These are phyloP conservation scores for Phaeosphaeriaceae sp. DNA, from an alignment of 2,329 filamentous ascomycete genomes.

Conservation along the genomic window DNA sequence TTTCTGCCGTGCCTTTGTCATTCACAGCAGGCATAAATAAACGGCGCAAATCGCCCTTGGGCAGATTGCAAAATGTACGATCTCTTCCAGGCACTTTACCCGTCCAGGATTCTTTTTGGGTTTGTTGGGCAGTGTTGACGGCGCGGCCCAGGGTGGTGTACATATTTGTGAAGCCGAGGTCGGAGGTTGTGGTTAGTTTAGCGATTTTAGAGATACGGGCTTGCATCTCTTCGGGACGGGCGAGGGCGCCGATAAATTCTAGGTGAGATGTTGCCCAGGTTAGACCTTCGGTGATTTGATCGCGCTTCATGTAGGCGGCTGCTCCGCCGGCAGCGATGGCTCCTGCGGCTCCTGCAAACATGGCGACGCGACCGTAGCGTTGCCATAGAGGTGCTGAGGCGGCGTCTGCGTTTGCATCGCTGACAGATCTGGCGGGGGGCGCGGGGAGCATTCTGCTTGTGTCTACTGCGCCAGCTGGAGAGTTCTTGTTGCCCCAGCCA, in stretches of 20 bases:
- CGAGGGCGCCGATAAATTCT: conserved; percentile 89
- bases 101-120: conserved; percentile 44
- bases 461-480: conserved; percentile 32
- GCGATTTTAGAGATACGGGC: conserved; percentile 73
- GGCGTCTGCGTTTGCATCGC: conserved; percentile 52
- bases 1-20: conserved; percentile 79
- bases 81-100: conserved; percentile 70
- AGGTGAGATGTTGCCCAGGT: conserved; percentile 88
- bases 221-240: conserved; percentile 80
- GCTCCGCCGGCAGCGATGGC: conserved; percentile 82
- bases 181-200: conserved; percentile 67
- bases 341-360: conserved; percentile 81
- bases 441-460: conserved; percentile 45
- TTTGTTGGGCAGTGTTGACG: conserved; percentile 56
- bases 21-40: conserved; percentile 65
- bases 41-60: conserved; percentile 41
- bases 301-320: conserved; percentile 84
- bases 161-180: conserved; percentile 81
- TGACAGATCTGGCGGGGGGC: conserved; percentile 46
- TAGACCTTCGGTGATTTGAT: conserved; percentile 77
- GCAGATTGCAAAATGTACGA: conserved; percentile 82
- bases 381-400: conserved; percentile 66
- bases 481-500: conserved; percentile 61
- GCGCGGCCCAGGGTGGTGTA: conserved; percentile 83
- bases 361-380: conserved; percentile 82